These are phyloP conservation scores for Penicillium cataractarum DNA, from an alignment of 495 filamentous ascomycete genomes.

Conservation along the genomic window DNA sequence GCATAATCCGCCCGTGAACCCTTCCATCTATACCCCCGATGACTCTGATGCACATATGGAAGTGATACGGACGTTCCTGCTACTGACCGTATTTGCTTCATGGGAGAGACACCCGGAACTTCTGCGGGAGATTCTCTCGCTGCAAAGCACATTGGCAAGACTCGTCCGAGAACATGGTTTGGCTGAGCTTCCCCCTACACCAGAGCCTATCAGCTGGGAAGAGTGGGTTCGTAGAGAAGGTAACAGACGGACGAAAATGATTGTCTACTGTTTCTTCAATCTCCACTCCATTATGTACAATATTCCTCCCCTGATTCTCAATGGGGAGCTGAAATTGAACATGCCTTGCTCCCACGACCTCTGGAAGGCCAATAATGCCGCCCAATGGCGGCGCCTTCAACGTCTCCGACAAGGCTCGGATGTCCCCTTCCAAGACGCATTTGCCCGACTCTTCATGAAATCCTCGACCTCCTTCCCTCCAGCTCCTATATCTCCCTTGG, in stretches of 20 bases:
- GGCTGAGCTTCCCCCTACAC: conserved; percentile 34
- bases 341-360: conserved; percentile 55
- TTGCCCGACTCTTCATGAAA: conserved; percentile 50
- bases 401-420: conserved; percentile 42
- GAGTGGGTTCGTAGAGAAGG: conserved; percentile 55
- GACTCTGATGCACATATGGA: conserved; percentile 56
- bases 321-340: conserved; percentile 52
- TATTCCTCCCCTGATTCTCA: conserved; percentile 55
- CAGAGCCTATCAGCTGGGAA: conserved; percentile 50
- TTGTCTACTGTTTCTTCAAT: conserved; percentile 60
- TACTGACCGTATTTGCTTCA: conserved; percentile 56
- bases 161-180: conserved; percentile 54
- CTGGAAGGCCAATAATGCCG: conserved; percentile 53
- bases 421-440: conserved; percentile 53
- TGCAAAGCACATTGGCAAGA: conserved; percentile 53
- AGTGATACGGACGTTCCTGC: conserved; percentile 51
- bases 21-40: conserved; percentile 44
- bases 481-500: conserved; percentile 55
- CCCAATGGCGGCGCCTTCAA: conserved; percentile 49
- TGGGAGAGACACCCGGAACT: conserved; percentile 56
- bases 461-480: conserved; percentile 48
- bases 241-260: conserved; percentile 53
- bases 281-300: conserved; percentile 59
- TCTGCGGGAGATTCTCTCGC: conserved; percentile 52
- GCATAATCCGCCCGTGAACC: conserved; percentile 33